Conservation (phyloP, 139 green algal species). For the Chlorella ohadii region DNA sequence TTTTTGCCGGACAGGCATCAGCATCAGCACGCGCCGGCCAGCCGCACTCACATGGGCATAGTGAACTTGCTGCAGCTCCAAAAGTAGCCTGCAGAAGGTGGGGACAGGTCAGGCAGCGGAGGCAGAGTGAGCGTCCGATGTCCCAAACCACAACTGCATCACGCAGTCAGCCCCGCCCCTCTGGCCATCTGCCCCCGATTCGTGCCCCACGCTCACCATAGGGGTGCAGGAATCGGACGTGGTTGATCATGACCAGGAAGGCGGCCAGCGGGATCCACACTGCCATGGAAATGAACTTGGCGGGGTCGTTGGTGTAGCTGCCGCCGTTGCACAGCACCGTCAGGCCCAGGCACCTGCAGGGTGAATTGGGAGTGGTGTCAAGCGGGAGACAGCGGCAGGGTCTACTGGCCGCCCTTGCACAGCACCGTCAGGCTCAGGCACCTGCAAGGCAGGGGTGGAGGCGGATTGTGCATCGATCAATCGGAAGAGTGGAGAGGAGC, state of each 20-base stretch:
- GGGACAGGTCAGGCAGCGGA: no score
- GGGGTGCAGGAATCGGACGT: conserved; percentile 15
- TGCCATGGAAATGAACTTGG: conserved; percentile 39
- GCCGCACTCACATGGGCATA: conserved; percentile 14
- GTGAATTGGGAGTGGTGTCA: neutral
- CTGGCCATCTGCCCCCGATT: no score
- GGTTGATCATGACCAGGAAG: conserved; percentile 27
- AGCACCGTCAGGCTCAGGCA: conserved; percentile 12
- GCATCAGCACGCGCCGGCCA: no score
- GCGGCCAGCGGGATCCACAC: neutral
- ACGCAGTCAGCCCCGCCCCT: no score
- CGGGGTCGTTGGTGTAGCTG: conserved; percentile 21
- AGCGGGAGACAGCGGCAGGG: neutral
- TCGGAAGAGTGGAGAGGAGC: no score
- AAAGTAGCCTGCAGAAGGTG: neutral
- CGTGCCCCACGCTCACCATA: conserved; percentile 14
- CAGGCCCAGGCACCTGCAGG: conserved; percentile 7
- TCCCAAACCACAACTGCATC: no score
- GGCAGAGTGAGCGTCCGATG: no score
- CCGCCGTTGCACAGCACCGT: conserved; percentile 21
- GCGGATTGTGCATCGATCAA: no score
- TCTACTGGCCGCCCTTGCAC: neutral
- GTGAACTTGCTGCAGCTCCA: conserved; percentile 30
- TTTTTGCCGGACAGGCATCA: no score
- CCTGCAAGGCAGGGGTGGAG: no score